These are phyloP conservation scores for Tephrocybe rancida DNA, from an alignment of 768 basidiomycete genomes.

Conservation along the genomic window DNA sequence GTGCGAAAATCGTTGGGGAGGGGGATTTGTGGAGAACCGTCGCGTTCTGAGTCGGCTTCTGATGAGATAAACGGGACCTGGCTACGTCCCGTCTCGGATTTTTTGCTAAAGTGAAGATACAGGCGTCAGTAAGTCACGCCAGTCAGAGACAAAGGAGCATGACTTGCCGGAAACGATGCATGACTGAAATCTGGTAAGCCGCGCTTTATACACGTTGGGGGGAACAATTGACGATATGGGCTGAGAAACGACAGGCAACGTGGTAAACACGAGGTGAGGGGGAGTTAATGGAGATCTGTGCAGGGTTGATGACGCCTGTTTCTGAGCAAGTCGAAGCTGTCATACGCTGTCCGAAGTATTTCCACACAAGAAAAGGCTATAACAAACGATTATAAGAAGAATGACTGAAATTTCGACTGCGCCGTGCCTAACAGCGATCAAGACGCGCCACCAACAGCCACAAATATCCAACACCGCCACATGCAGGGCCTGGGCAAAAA, in stretches of 20 bases:
- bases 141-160: conserved; percentile 22
- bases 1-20: conserved; percentile 81
- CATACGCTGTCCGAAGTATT: conserved; percentile 13
- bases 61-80: conserved; percentile 36
- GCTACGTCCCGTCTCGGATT: conserved; percentile 67
- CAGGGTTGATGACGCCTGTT: conserved; percentile 23
- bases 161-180: conserved; percentile 85
- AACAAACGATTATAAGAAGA: conserved; percentile 4
- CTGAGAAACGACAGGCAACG: conserved; percentile 60
- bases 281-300: conserved; percentile 29
- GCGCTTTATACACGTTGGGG: conserved; percentile 74
- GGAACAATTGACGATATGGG: conserved; percentile 30
- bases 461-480: conserved; percentile 17
- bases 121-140: conserved; percentile 23
- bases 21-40: conserved; percentile 58
- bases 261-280: conserved; percentile 73
- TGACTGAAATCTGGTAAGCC: conserved; percentile 41
- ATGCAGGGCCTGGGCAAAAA: too few species aligned
- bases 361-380: background rate
- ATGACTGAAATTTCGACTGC: background rate
- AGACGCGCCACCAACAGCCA: conserved; percentile 9
- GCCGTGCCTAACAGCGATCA: conserved; percentile 4
- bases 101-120: conserved; percentile 56
- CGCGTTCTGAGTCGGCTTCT: conserved; percentile 35
- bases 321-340: conserved; percentile 7